Evolutionary conservation across 352 stramenopile genomes (phyloP).

Genomic region (Globisporangium camurandrum): DNA sequence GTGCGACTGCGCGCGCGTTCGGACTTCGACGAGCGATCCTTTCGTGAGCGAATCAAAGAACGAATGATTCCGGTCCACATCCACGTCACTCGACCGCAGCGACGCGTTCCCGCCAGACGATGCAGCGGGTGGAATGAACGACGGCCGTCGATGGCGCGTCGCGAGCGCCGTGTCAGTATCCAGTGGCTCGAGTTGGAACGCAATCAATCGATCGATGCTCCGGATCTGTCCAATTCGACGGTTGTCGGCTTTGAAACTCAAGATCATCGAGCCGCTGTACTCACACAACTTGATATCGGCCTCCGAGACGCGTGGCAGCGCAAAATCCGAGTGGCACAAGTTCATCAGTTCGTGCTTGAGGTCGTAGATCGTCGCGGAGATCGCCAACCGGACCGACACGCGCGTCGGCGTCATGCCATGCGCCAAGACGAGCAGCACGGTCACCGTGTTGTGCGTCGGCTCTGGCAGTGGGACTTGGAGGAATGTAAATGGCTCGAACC

Average conservation of each 20-base stretch:
- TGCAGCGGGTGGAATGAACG: conserved; percentile 48
- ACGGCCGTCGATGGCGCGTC: conserved; percentile 69
- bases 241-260: conserved; percentile 84
- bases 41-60: conserved; percentile 59
- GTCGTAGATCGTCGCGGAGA: conserved; percentile 81
- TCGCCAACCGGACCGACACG: conserved; percentile 70
- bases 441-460: conserved; percentile 77
- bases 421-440: conserved; percentile 66
- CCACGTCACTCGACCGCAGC: conserved; percentile 29
- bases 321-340: conserved; percentile 70
- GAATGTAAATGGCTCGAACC: conserved; percentile 93
- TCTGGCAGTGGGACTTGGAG: conserved; percentile 84
- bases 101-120: conserved; percentile 13
- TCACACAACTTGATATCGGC: conserved; percentile 84
- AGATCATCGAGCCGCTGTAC: conserved; percentile 80
- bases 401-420: conserved; percentile 70
- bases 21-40: conserved; percentile 65
- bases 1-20: conserved; percentile 54
- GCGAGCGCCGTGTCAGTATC: conserved; percentile 58
- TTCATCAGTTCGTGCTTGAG: conserved; percentile 82
- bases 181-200: conserved; percentile 77
- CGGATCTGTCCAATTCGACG: conserved; percentile 79
- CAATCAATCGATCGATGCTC: conserved; percentile 80
- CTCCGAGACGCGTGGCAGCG: conserved; percentile 48
- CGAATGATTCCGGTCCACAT: conserved; percentile 20